Base-by-base conservation (phyloP, 2,329 filamentous ascomycete species). In the Penicillium vulpinum region DNA sequence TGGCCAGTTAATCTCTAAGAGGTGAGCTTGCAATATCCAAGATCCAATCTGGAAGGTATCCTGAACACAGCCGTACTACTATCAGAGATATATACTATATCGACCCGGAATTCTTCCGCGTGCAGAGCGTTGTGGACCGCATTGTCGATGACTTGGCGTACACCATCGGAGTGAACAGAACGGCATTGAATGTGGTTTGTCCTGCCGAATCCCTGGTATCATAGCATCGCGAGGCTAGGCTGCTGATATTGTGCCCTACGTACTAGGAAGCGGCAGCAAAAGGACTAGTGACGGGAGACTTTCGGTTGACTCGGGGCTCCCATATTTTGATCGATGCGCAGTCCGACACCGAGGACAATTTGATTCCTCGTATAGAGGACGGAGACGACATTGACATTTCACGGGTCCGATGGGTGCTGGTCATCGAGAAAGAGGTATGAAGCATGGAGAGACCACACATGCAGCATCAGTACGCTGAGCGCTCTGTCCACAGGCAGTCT, bases 361-460 rank as follows among this genome's bases (percentile, higher is more conserved):
- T 86, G 2, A 73, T 87, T n/a, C 81, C 83, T 6, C 76, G 71
- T 22, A 58, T 80, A 10, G 71, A 76, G 44, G 75, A 80, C 5
- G 69, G 76, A n/a, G 74, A 81, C 5, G 68, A 65, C 1, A 62
- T 84, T 7, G 73, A 81, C 50, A 68, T 84, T 26, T 68, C 70
- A 4, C 65, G 67, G n/a, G 69, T 81, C 15, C 70, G 74, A n/a
- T 87, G 84, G 84, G 76, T 88, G 26, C 71, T 88, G 1, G 77
- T 88, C 4, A 74, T 88, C 24, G 85, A 88, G 66, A 88, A 88
- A 73, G 85, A 88, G 76, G 83, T 82, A 70, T 22, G 53, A n/a
- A 31, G 18, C 1, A 5, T 4, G 15, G 4, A 1, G 5, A 15
- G 7, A 8, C 24, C 7, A 56, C 13, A 57, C 43, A 51, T n/a